phyloP scores from a whole-genome alignment of 805 yeast genomes.

The Schwanniomyces occidentalis region DNA sequence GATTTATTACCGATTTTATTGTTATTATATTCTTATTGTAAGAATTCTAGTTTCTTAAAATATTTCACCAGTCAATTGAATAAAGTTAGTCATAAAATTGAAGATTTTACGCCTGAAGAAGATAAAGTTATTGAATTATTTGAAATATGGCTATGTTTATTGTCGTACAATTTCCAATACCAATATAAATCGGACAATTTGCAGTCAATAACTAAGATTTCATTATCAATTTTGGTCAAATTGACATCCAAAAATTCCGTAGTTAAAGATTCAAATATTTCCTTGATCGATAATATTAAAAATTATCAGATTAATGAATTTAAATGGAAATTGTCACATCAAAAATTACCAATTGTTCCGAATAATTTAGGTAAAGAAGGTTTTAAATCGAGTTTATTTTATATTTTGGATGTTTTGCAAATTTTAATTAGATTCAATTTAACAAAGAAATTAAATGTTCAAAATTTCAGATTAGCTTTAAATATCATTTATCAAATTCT shows the following conservation, averaged over 20 bases:
- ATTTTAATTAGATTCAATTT: slow-evolving; percentile 37
- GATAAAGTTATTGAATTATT: slow-evolving; percentile 17
- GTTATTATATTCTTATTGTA: slow-evolving; percentile 13
- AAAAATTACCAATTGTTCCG: slow-evolving; percentile 35
- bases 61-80: slow-evolving; percentile 15
- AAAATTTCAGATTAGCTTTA: slow-evolving; percentile 28
- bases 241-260: slow-evolving; percentile 13
- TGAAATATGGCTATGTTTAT: slow-evolving; percentile 37
- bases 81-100: slow-evolving; percentile 11
- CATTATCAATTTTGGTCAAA: slow-evolving; percentile 26
- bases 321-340: slow-evolving; percentile 46
- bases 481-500: slow-evolving; percentile 26
- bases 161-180: slow-evolving; percentile 40
- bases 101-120: slow-evolving; percentile 13
- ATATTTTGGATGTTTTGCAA: slow-evolving; percentile 30
- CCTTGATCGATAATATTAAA: slow-evolving; percentile 9
- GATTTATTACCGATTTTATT: slow-evolving; percentile 20
- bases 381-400: slow-evolving; percentile 31
- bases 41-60: slow-evolving; percentile 16
- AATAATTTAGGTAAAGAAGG: slow-evolving; percentile 20
- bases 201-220: slow-evolving; percentile 25
- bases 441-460: slow-evolving; percentile 34
- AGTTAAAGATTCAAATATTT: slow-evolving; percentile 1
- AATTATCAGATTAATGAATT: slow-evolving; percentile 31
- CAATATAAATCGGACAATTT: slow-evolving; percentile 30